These are phyloP conservation scores for Anisodus tanguticus DNA, from an alignment of 257 asterid genomes.

Conservation along the genomic window DNA sequence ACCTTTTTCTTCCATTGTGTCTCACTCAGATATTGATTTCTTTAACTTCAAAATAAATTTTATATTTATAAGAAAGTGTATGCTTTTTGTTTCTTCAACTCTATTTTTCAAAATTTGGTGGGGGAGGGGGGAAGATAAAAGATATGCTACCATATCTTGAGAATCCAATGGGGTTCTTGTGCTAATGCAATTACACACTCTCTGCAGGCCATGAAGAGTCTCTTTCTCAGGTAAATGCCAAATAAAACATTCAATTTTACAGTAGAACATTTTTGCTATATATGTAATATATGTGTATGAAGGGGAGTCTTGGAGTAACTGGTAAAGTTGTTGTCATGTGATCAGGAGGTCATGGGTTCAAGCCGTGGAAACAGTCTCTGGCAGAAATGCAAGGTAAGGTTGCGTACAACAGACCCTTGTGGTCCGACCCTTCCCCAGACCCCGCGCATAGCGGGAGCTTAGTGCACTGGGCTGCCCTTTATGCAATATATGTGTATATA, in stretches of 20 bases:
- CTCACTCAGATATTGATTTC: background rate
- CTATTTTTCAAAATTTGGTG: background rate
- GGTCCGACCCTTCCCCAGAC: too few species aligned
- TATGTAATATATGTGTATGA: background rate
- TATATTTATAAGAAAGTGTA: background rate
- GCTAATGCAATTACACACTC: slow-evolving; percentile 20
- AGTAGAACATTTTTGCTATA: background rate
- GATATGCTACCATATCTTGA: background rate
- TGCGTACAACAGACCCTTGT: too few species aligned
- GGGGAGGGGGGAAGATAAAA: background rate
- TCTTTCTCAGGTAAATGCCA: slow-evolving; percentile 20
- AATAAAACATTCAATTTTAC: slow-evolving; percentile 20
- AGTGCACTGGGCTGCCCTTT: too few species aligned
- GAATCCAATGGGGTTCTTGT: slow-evolving; percentile 12
- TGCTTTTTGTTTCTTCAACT: background rate
- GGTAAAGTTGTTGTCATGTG: too few species aligned
- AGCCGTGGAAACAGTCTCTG: too few species aligned
- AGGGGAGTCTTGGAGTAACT: too few species aligned
- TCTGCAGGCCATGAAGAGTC: slow-evolving; percentile 5
- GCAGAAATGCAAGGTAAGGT: too few species aligned
- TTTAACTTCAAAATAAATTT: background rate
- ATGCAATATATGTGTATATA: background rate
- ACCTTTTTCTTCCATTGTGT: background rate
- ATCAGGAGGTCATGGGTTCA: too few species aligned
- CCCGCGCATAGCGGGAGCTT: too few species aligned